Percentiles rank a stretch among this genome's conserved stretches.
These are phyloP conservation scores for Piloderma croceum DNA, from an alignment of 768 basidiomycete species.

Conservation along the genomic window DNA sequence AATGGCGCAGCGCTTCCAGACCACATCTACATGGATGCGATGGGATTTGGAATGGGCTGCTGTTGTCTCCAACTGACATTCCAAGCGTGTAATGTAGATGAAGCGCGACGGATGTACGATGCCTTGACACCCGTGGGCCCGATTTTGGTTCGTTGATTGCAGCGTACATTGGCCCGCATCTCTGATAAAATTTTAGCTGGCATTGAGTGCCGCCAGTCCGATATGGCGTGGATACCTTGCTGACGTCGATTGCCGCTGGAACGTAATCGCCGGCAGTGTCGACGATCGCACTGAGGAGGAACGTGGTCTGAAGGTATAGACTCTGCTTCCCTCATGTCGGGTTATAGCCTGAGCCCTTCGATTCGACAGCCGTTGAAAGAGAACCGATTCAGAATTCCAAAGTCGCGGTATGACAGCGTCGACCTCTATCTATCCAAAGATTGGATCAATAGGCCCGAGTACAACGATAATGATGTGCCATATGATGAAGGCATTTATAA, in stretches of 20 bases:
- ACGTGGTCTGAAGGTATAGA: slow-evolving; percentile 70
- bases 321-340: not conserved
- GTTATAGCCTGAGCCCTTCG: not conserved
- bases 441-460: slow-evolving; percentile 85
- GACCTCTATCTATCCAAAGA: slow-evolving; percentile 87
- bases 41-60: slow-evolving; percentile 99
- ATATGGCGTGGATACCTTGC: slow-evolving; percentile 91
- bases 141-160: slow-evolving; percentile 64
- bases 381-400: slow-evolving; percentile 77
- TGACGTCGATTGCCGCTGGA: slow-evolving; percentile 98
- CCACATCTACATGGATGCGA: slow-evolving; percentile 97
- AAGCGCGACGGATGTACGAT: slow-evolving; percentile 92
- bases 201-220: slow-evolving; percentile 91
- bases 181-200: slow-evolving; percentile 51
- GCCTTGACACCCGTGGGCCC: slow-evolving; percentile 93
- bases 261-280: slow-evolving; percentile 97
- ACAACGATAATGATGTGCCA: slow-evolving; percentile 84
- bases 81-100: slow-evolving; percentile 90
- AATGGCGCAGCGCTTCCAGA: slow-evolving; percentile 81
- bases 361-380: slow-evolving; percentile 63
- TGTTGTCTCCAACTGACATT: slow-evolving; percentile 97
- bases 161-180: not conserved
- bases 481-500: slow-evolving; percentile 71
- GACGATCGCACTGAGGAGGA: slow-evolving; percentile 97
- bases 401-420: slow-evolving; percentile 96